A percentile compares a stretch with the other conserved stretches of the same genome.
Evolutionary conservation across 2,329 filamentous ascomycete species (phyloP).

Genomic region (Fusarium austroafricanum): DNA sequence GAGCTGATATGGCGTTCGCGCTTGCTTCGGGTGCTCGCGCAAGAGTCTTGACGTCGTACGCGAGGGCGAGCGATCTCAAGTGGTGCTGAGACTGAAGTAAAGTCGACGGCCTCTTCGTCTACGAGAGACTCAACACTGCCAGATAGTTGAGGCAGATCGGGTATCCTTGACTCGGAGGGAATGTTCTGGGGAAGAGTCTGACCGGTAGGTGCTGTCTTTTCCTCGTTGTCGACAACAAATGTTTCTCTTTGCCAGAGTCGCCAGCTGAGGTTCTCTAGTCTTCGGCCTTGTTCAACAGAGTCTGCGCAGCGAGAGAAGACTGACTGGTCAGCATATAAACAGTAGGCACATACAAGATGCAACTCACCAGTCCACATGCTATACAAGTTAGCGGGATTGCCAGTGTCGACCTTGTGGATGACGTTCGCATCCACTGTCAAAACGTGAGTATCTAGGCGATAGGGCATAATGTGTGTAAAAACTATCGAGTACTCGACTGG

Average conservation of each 20-base stretch:
- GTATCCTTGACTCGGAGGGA: slow-evolving; percentile 55
- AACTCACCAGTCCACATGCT: slow-evolving; percentile 95
- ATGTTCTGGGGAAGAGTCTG: slow-evolving; percentile 64
- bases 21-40: slow-evolving; percentile 76
- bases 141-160: slow-evolving; percentile 77
- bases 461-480: slow-evolving; percentile 74
- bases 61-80: slow-evolving; percentile 73
- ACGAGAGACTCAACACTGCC: slow-evolving; percentile 80
- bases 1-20: slow-evolving; percentile 92
- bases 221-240: slow-evolving; percentile 77
- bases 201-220: slow-evolving; percentile 59
- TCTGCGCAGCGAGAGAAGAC: slow-evolving; percentile 96
- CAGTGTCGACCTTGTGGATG: slow-evolving; percentile 94
- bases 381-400: slow-evolving; percentile 91
- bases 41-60: slow-evolving; percentile 77
- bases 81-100: slow-evolving; percentile 64
- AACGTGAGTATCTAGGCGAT: slow-evolving; percentile 84
- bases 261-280: slow-evolving; percentile 96
- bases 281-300: slow-evolving; percentile 90
- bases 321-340: slow-evolving; percentile 56
- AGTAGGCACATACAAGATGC: background rate
- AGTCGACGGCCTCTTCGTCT: slow-evolving; percentile 74
- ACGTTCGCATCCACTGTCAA: slow-evolving; percentile 91
- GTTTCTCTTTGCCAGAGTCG: slow-evolving; percentile 89
- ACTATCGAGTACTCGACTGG: slow-evolving; percentile 52